phyloP scores from a whole-genome alignment of 257 asterid genomes.

The Rauvolfia tetraphylla region DNA sequence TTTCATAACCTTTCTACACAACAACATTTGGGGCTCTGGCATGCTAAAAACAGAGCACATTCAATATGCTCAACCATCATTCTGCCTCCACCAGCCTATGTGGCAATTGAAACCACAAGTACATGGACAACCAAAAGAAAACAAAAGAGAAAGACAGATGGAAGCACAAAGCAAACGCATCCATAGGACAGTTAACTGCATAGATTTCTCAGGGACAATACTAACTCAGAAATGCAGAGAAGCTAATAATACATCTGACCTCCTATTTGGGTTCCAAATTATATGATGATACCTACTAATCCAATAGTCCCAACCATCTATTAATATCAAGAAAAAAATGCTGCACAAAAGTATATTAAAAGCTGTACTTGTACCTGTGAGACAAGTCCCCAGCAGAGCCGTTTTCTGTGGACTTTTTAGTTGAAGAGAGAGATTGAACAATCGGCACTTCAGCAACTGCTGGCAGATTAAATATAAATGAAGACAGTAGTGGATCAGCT shows the following conservation, averaged over 20 bases:
- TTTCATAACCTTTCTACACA: not conserved
- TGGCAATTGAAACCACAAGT: not conserved
- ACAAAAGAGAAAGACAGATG: not conserved
- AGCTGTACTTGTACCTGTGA: slow-evolving; percentile 41
- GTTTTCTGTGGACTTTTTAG: slow-evolving; percentile 29
- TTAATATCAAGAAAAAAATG: not conserved
- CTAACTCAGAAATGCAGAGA: not conserved
- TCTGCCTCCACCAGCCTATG: not conserved
- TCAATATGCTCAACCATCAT: not conserved
- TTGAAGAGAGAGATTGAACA: slow-evolving; percentile 33
- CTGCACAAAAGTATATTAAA: not conserved
- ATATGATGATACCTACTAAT: not conserved
- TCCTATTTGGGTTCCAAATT: not conserved
- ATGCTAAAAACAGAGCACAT: no score
- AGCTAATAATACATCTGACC: not conserved
- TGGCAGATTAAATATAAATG: slow-evolving; percentile 60
- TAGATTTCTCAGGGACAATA: not conserved
- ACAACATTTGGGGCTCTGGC: not conserved
- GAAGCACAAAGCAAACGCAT: not conserved
- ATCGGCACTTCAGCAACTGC: slow-evolving; percentile 36
- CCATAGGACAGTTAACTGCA: not conserved
- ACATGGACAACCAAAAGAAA: not conserved
- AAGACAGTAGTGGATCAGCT: slow-evolving; percentile 62
- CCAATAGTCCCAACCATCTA: not conserved
- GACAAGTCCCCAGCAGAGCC: slow-evolving; percentile 29